These are phyloP conservation scores for Cytospora mali DNA, from an alignment of 2,329 filamentous ascomycete species.

Conservation along the genomic window DNA sequence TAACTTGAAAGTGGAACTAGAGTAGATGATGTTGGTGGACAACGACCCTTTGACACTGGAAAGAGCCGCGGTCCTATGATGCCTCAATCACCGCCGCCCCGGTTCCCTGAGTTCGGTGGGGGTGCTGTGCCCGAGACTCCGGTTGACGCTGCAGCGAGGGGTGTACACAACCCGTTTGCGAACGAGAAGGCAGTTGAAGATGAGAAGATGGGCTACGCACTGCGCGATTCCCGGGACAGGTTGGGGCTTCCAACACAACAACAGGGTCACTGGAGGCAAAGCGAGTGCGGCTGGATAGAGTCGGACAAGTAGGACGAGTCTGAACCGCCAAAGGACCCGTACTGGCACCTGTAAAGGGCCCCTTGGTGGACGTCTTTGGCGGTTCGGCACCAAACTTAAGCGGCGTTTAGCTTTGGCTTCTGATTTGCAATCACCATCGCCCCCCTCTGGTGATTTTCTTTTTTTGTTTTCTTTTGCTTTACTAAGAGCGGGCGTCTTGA, in stretches of 20 bases:
- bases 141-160: slow-evolving; percentile 14
- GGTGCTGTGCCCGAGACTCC: slow-evolving; percentile 11
- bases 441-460: not conserved
- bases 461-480: not conserved
- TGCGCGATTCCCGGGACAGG: slow-evolving; percentile 16
- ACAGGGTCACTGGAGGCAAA: slow-evolving; percentile 38
- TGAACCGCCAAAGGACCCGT: not conserved
- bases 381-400: not conserved
- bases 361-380: not conserved
- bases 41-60: slow-evolving; percentile 39
- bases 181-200: slow-evolving; percentile 30
- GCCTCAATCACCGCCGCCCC: slow-evolving; percentile 20
- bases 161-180: not conserved
- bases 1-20: no score
- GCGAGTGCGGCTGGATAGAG: slow-evolving; percentile 42
- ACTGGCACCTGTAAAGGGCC: not conserved
- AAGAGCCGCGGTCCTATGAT: slow-evolving; percentile 31
- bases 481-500: not conserved
- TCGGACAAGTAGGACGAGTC: slow-evolving; percentile 30
- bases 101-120: slow-evolving; percentile 26
- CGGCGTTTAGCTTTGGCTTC: not conserved
- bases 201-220: slow-evolving; percentile 33
- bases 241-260: slow-evolving; percentile 27
- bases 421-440: no score
- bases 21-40: slow-evolving; percentile 62